Base-by-base conservation (phyloP, 1,139 yeast genomes). In the Kodamaea alishanica region DNA sequence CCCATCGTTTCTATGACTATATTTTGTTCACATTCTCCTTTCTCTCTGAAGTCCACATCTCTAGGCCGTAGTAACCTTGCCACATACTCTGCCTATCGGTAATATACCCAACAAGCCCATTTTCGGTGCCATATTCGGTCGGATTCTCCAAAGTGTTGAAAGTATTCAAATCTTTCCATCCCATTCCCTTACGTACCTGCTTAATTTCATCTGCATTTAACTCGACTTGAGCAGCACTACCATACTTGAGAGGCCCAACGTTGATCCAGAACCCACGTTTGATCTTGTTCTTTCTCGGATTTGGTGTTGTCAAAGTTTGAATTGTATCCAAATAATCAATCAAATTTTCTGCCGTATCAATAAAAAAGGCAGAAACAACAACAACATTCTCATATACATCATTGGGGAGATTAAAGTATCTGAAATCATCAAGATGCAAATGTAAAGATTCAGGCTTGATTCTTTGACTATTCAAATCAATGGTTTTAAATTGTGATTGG, bases 311-410 rank as follows among this genome's bases (percentile, higher is more conserved):
- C 34, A 85, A 56, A 9, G 61, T 52, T 39, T 73, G 73, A 28
- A 88, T 78, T 1, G 81, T 61, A 38, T 83, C 84, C 34, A 88
- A 59, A 55, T 88, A 88, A 28, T 79, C 82, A 47, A 88, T 68
- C 34, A 86, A 56, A 51, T 87, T 86, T 52, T 87, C 95, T 1
- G 96, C 96, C 0, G 96, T 88, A 55, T 88, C 96, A 22, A 88
- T 68, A 58, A 88, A 86, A 54, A 82, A 88, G 2, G 84, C 84
- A 1, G 92, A 76, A 2, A 84, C 79, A 1, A 88, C 68, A 7
- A 83, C 73, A 11, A 83, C 65, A 41, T 73, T 72, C n/a, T 73
- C 71, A 38, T 66, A 69, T 11, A 49, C 43, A 1, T 55, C 53
- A 4, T 41, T 34, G 5, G 49, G 36, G 1, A 63, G 65, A 8